phyloP scores from a whole-genome alignment of 2,329 filamentous ascomycete species.

The Fusarium stilboides region DNA sequence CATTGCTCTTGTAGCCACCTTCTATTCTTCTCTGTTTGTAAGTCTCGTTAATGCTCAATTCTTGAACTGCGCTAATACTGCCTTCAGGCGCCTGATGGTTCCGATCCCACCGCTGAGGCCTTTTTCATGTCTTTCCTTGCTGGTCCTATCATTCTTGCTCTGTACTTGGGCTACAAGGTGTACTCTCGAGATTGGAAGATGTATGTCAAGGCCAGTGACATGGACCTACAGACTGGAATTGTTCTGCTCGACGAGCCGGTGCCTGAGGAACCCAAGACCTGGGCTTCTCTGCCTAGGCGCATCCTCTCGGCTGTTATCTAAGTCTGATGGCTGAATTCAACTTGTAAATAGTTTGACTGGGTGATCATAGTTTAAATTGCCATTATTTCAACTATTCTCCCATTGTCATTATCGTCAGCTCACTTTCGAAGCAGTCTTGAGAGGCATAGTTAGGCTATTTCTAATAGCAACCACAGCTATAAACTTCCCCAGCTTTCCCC shows the following conservation, averaged over 20 bases:
- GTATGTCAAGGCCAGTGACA: slow-evolving; percentile 77
- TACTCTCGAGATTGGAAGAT: slow-evolving; percentile 72
- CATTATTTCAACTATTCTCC: slow-evolving; percentile 1
- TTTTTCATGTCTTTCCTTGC: slow-evolving; percentile 84
- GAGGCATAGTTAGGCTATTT: neutral
- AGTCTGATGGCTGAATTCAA: neutral
- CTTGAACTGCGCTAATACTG: neutral
- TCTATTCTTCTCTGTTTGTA: slow-evolving; percentile 73
- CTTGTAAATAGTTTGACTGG: neutral
- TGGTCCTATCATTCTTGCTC: slow-evolving; percentile 74
- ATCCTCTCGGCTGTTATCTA: slow-evolving; percentile 27
- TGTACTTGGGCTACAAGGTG: slow-evolving; percentile 83
- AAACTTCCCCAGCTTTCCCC: slow-evolving; percentile 32
- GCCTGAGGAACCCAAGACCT: slow-evolving; percentile 75
- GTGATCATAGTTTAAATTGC: neutral
- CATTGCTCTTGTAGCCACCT: slow-evolving; percentile 84
- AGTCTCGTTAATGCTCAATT: neutral
- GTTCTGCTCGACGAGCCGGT: slow-evolving; percentile 71
- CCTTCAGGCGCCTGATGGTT: slow-evolving; percentile 61
- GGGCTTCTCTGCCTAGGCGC: slow-evolving; percentile 5
- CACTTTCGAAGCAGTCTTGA: neutral
- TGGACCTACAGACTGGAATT: slow-evolving; percentile 89
- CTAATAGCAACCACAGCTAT: neutral
- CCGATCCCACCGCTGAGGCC: slow-evolving; percentile 76
- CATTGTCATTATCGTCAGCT: neutral